Conservation (phyloP, 495 filamentous ascomycete species). For the Hyaloscypha variabilis region DNA sequence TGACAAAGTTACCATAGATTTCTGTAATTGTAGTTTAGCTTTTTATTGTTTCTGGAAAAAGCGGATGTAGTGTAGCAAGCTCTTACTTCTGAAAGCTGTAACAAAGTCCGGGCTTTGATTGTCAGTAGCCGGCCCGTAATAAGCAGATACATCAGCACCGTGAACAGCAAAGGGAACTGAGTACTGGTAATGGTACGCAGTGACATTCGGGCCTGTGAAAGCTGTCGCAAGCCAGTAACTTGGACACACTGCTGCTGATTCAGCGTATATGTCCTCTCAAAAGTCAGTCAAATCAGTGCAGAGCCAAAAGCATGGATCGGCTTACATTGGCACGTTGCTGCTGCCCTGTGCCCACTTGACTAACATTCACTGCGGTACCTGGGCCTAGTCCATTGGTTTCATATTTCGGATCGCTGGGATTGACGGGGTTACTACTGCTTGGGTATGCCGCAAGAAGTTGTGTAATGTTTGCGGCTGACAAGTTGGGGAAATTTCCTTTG, state of each 20-base stretch:
- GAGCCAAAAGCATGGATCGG: too few relatives aligned
- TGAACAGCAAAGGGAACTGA: constrained; percentile 57
- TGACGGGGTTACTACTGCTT: constrained; percentile 21
- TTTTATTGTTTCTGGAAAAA: too few relatives aligned
- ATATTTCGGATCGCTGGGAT: constrained; percentile 28
- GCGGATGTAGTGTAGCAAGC: too few relatives aligned
- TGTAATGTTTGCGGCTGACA: constrained; percentile 46
- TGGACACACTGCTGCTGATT: constrained; percentile 63
- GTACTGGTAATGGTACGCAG: constrained; percentile 61
- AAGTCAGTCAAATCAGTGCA: too few relatives aligned
- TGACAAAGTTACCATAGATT: constrained; percentile 60
- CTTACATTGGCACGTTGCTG: constrained; percentile 17
- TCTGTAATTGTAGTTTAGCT: too few relatives aligned
- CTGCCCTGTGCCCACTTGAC: constrained; percentile 39
- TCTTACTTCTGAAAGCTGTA: not conserved
- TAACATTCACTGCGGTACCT: constrained; percentile 46
- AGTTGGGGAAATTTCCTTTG: constrained; percentile 46
- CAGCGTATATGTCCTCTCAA: constrained; percentile 61
- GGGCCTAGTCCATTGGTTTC: constrained; percentile 40
- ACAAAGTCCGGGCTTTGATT: constrained; percentile 21
- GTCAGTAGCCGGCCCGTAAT: constrained; percentile 42
- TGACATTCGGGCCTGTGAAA: constrained; percentile 33
- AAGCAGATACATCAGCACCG: constrained; percentile 50
- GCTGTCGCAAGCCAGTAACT: constrained; percentile 64
- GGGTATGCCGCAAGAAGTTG: constrained; percentile 43